A percentile compares a stretch with the other conserved stretches of the same genome.
Evolutionary conservation across 257 asterid genomes (phyloP).

Genomic region (Solanum pimpinellifolium): DNA sequence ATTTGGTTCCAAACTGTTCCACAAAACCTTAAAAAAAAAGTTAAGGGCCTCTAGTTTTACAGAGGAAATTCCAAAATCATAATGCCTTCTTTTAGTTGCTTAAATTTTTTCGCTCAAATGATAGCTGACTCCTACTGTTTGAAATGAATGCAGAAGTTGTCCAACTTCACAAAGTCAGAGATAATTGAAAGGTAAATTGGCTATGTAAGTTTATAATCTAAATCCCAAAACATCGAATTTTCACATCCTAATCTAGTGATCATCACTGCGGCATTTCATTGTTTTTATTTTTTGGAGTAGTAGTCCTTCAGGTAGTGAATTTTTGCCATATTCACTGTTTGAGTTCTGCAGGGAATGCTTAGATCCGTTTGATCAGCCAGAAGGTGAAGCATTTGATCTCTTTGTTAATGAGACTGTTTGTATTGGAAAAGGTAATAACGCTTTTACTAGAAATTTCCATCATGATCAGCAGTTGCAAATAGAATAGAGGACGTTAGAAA

Average conservation of each 20-base stretch:
- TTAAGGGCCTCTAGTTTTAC: neutral
- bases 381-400: constrained; percentile 78
- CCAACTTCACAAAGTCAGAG: constrained; percentile 62
- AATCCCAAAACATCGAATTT: neutral
- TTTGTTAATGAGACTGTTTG: constrained; percentile 76
- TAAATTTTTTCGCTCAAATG: neutral
- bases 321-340: neutral
- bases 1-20: neutral
- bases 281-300: neutral
- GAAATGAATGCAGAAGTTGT: constrained; percentile 43
- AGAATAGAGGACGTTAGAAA: neutral
- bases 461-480: neutral
- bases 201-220: neutral
- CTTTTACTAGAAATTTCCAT: neutral
- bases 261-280: neutral
- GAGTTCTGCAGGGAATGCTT: constrained; percentile 54
- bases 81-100: neutral
- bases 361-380: constrained; percentile 91
- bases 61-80: neutral
- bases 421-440: constrained; percentile 57
- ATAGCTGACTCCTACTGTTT: constrained; percentile 12
- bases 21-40: neutral
- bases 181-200: constrained; percentile 61
- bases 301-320: neutral
- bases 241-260: neutral